Base-by-base conservation (phyloP, 1,139 yeast genomes). In the Pichia sp. region DNA sequence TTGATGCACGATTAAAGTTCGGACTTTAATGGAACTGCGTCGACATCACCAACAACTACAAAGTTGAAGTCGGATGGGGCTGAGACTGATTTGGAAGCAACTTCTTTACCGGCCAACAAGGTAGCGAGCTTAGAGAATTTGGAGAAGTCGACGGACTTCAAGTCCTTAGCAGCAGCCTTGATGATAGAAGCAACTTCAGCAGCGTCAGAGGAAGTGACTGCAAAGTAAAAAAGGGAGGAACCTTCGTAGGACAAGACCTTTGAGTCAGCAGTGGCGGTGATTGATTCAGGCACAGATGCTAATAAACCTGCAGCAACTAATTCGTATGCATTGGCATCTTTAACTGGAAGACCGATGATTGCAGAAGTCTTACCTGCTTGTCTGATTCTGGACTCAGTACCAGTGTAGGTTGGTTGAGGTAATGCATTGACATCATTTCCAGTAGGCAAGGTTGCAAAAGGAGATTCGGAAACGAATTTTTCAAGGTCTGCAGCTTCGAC, bases 31-130 rank as follows among this genome's bases (percentile, higher is more conserved):
- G 99, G 98, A 74, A 93, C 83, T 64, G 82, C 84, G 71, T 85
- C 85, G 61, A 87, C 84, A 73, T 91, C 85, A 75, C 99, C 99
- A 63, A 90, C 85, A 62, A 95, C 97, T 62, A 87, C 95, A 69
- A 87, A 86, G 77, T 87, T 91, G 77, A 85, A 84, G 66, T 83
- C 83, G 20, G 53, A 24, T 62, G 67, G 60, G 48, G 61, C 60
- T 34, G 81, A 80, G 63, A 84, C 70, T 66, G 84, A 78, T 67
- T 79, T 75, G 51, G 79, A 72, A 60, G 75, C 73, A 63, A 77
- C 74, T 58, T 79, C 78, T 58, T 78, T 75, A 60, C 75, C 67
- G 69, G 79, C 75, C 63, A 73, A 69, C 60, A 78, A 76, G 20
- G 67, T 66, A 38, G 61, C 61, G 49, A 57, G 55, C 30, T 58